Evolutionary conservation across 2,329 filamentous ascomycete genomes (phyloP).

Genomic region (Didymella pinodella): DNA sequence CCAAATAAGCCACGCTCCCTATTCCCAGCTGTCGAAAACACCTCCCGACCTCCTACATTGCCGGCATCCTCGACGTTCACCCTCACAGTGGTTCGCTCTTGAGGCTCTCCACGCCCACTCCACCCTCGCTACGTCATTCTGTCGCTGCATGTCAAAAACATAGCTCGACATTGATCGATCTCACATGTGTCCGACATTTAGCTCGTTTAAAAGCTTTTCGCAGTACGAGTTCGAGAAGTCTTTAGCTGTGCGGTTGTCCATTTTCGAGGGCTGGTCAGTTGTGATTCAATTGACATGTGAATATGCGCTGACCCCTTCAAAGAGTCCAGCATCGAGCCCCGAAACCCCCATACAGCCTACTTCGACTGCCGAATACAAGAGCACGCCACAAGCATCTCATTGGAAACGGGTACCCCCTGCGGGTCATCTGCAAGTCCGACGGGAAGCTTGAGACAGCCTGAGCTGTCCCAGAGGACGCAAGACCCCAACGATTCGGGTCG

Average conservation of each 20-base stretch:
- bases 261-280: constrained; percentile 24
- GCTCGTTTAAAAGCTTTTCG: constrained; percentile 36
- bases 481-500: neutral
- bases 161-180: constrained; percentile 30
- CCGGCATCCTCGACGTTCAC: constrained; percentile 8
- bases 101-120: constrained; percentile 20
- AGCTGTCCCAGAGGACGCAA: neutral
- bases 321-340: constrained; percentile 24
- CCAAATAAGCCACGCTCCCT: constrained; percentile 7
- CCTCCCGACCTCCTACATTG: constrained; percentile 1
- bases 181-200: constrained; percentile 39
- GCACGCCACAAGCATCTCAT: constrained; percentile 1
- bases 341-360: constrained; percentile 10
- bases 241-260: constrained; percentile 32
- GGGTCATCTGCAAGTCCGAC: constrained; percentile 2
- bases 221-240: constrained; percentile 40
- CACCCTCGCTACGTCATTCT: constrained; percentile 37
- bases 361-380: constrained; percentile 14
- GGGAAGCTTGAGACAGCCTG: neutral
- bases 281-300: constrained; percentile 7
- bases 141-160: constrained; percentile 27
- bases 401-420: constrained; percentile 7
- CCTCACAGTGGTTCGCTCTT: constrained; percentile 8
- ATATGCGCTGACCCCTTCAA: constrained; percentile 27
- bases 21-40: constrained; percentile 4